phyloP scores from a whole-genome alignment of 805 yeast genomes.

The Candida hispaniensis region DNA sequence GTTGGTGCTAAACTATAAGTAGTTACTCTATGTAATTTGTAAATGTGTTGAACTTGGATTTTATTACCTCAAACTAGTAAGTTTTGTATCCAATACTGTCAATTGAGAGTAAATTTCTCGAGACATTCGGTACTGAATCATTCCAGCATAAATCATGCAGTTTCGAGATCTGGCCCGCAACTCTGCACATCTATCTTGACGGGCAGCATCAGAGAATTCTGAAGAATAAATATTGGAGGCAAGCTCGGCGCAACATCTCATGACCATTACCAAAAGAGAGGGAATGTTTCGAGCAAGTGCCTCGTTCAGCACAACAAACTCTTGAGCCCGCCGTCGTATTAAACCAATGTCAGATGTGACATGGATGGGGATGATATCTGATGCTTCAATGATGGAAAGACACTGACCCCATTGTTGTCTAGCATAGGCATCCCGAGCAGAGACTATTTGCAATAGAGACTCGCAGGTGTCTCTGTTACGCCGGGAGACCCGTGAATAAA shows the following conservation, averaged over 20 bases:
- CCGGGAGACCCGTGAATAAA: constrained; percentile 43
- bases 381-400: constrained; percentile 42
- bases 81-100: constrained; percentile 44
- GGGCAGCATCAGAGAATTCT: constrained; percentile 36
- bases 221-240: constrained; percentile 32
- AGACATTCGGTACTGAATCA: constrained; percentile 78
- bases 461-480: constrained; percentile 55
- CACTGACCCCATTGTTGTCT: constrained; percentile 49
- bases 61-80: constrained; percentile 6
- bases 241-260: constrained; percentile 62
- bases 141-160: constrained; percentile 90
- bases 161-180: constrained; percentile 61
- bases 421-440: constrained; percentile 52
- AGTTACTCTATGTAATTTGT: constrained; percentile 1
- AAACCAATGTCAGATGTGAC: constrained; percentile 37
- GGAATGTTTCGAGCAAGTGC: constrained; percentile 72
- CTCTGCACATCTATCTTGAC: constrained; percentile 44
- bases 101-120: constrained; percentile 63
- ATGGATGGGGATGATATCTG: constrained; percentile 57
- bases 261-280: constrained; percentile 61
- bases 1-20: constrained; percentile 32
- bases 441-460: constrained; percentile 52
- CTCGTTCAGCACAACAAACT: constrained; percentile 53
- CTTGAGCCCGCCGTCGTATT: constrained; percentile 61
- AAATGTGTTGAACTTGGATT: constrained; percentile 1